A percentile compares a stretch with the other conserved stretches of the same genome.
phyloP scores from a whole-genome alignment of 2,329 filamentous ascomycete species.

The Clonostachys sp. region DNA sequence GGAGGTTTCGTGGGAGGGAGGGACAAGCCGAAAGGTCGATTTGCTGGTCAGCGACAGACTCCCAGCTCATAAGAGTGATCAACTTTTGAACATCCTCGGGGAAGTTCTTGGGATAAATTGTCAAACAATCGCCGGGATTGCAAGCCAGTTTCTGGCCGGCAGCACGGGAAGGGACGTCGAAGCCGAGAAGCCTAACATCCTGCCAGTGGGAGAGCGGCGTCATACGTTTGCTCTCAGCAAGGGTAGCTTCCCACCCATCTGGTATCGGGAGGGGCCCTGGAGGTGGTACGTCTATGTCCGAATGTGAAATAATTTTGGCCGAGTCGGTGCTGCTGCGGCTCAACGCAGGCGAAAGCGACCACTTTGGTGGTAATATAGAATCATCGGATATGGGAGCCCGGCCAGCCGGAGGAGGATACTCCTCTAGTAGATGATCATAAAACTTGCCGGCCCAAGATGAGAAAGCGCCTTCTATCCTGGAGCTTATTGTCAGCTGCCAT shows the following conservation, averaged over 20 bases:
- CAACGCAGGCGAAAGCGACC: conserved; percentile 24
- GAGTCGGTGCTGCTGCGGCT: too few species aligned
- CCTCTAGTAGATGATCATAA: conserved; percentile 58
- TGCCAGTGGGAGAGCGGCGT: conserved; percentile 83
- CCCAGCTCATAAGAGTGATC: conserved; percentile 77
- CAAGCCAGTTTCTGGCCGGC: conserved; percentile 20
- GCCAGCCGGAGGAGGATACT: conserved; percentile 65
- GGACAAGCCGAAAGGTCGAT: conserved; percentile 44
- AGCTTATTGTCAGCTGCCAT: background rate
- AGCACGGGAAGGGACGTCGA: conserved; percentile 37
- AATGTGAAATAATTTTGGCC: too few species aligned
- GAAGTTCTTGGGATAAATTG: conserved; percentile 85
- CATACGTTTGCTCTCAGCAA: conserved; percentile 65
- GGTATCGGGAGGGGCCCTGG: conserved; percentile 48
- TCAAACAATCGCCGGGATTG: conserved; percentile 74
- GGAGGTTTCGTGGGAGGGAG: conserved; percentile 25
- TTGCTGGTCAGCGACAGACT: conserved; percentile 61
- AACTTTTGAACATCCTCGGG: conserved; percentile 73
- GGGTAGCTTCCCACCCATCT: conserved; percentile 46
- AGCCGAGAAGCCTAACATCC: conserved; percentile 78
- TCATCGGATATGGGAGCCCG: conserved; percentile 68
- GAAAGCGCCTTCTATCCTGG: conserved; percentile 76
- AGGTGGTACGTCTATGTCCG: conserved; percentile 15
- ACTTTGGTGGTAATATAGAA: conserved; percentile 72
- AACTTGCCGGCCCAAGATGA: conserved; percentile 72